phyloP scores from a whole-genome alignment of 2,329 filamentous ascomycete species.

The Mariannaea elegans region DNA sequence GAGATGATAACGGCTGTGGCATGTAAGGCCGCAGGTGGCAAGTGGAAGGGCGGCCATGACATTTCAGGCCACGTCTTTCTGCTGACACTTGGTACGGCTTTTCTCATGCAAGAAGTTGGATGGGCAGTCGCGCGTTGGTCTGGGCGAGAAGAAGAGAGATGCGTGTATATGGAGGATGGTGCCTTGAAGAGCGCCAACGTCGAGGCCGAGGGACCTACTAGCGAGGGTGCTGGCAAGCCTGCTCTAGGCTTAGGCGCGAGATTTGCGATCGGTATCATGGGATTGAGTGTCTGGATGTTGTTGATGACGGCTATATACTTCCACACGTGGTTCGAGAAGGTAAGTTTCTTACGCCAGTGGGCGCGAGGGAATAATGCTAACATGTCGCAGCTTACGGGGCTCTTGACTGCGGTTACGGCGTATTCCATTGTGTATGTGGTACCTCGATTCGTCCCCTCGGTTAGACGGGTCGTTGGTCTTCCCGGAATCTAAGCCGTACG shows the following conservation, averaged over 20 bases:
- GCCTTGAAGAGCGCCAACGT: conserved; percentile 68
- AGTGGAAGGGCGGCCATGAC: conserved; percentile 94
- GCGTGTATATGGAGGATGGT: conserved; percentile 72
- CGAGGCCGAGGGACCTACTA: conserved; percentile 47
- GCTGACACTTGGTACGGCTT: conserved; percentile 83
- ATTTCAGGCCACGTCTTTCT: conserved; percentile 96
- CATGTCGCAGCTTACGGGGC: conserved; percentile 59
- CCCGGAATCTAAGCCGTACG: conserved; percentile 55
- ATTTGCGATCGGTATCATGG: conserved; percentile 71
- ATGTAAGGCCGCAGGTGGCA: conserved; percentile 83
- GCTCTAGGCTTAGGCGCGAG: conserved; percentile 58
- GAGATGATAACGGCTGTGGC: conserved; percentile 76
- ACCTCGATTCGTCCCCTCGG: conserved; percentile 58
- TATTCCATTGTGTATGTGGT: conserved; percentile 62
- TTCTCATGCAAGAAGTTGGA: conserved; percentile 81
- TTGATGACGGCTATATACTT: conserved; percentile 99
- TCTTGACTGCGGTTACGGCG: conserved; percentile 56
- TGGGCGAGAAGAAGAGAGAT: conserved; percentile 66
- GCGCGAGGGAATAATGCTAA: conserved; percentile 28
- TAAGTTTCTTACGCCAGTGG: conserved; percentile 48
- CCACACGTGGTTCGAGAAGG: conserved; percentile 98
- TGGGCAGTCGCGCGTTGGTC: conserved; percentile 63
- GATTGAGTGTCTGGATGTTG: conserved; percentile 90
- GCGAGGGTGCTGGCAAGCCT: conserved; percentile 35
- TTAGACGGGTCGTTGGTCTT: conserved; percentile 57